These are phyloP conservation scores for Clarireedia sp. DNA, from an alignment of 2,329 filamentous ascomycete genomes.

Conservation along the genomic window DNA sequence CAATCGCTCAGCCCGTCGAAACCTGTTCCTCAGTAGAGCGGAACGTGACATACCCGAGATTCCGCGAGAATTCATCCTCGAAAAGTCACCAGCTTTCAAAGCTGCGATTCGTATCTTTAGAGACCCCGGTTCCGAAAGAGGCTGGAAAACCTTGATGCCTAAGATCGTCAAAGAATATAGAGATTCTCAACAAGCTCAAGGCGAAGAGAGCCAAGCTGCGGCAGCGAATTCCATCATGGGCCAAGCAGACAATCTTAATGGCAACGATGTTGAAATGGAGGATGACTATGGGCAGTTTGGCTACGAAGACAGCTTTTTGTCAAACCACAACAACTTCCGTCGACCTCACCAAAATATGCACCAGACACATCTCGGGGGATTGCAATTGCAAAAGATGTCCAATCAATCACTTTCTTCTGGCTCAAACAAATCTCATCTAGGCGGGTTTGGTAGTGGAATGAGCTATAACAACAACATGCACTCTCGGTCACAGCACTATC, in stretches of 20 bases:
- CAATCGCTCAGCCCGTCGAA: conserved; percentile 21
- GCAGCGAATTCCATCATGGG: not conserved
- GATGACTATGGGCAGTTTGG: not conserved
- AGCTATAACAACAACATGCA: not conserved
- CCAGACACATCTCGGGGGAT: not conserved
- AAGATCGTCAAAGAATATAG: conserved; percentile 26
- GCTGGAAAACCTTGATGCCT: conserved; percentile 26
- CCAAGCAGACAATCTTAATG: not conserved
- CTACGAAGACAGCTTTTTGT: too few relatives aligned
- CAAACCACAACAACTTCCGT: not conserved
- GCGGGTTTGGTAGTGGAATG: not conserved
- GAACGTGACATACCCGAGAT: conserved; percentile 24
- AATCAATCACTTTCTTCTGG: not conserved
- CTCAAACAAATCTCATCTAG: not conserved
- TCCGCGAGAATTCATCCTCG: conserved; percentile 22
- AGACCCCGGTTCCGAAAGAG: conserved; percentile 26
- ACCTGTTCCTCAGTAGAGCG: conserved; percentile 22
- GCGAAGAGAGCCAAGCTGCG: not conserved
- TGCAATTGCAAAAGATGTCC: not conserved
- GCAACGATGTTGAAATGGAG: not conserved
- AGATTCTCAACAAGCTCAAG: not conserved
- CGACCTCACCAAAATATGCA: not conserved
- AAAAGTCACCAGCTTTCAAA: conserved; percentile 21
- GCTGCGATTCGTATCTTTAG: conserved; percentile 27
- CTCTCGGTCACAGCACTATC: not conserved